phyloP scores from a whole-genome alignment of 2,329 filamentous ascomycete genomes.

The Penicillium glabrum region DNA sequence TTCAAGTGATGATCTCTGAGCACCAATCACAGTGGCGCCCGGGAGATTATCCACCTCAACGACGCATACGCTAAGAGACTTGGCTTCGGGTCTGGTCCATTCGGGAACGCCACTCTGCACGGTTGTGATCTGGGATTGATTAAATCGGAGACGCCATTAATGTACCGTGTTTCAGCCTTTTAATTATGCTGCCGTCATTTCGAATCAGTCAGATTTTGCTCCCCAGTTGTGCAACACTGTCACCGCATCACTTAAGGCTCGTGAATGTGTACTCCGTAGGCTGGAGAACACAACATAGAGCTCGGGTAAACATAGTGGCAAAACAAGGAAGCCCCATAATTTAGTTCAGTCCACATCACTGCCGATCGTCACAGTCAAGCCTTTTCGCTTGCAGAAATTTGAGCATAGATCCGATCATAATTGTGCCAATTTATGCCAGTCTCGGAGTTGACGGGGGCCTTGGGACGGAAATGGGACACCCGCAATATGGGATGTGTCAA shows the following conservation, averaged over 20 bases:
- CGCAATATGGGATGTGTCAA: neutral
- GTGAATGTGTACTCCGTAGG: too few species aligned
- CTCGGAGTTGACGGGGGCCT: neutral
- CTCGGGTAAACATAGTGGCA: neutral
- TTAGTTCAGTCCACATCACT: neutral
- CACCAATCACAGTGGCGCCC: slow-evolving; percentile 13
- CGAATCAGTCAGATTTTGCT: neutral
- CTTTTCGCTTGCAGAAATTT: neutral
- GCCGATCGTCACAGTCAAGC: neutral
- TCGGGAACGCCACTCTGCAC: slow-evolving; percentile 3
- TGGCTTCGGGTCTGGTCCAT: slow-evolving; percentile 18
- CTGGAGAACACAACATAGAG: neutral
- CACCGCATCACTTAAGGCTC: neutral
- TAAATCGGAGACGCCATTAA: slow-evolving; percentile 4
- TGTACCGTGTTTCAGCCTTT: neutral
- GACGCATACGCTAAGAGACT: slow-evolving; percentile 20
- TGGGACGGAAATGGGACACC: neutral
- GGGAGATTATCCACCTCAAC: slow-evolving; percentile 5
- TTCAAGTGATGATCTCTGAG: neutral
- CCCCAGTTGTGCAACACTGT: neutral
- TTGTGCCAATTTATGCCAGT: neutral
- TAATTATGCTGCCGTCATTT: neutral
- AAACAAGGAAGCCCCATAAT: neutral
- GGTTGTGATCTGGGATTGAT: slow-evolving; percentile 13
- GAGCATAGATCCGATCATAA: neutral